Evolutionary conservation across 2,329 filamentous ascomycete species (phyloP).

Genomic region (Elsinoe arachidis): DNA sequence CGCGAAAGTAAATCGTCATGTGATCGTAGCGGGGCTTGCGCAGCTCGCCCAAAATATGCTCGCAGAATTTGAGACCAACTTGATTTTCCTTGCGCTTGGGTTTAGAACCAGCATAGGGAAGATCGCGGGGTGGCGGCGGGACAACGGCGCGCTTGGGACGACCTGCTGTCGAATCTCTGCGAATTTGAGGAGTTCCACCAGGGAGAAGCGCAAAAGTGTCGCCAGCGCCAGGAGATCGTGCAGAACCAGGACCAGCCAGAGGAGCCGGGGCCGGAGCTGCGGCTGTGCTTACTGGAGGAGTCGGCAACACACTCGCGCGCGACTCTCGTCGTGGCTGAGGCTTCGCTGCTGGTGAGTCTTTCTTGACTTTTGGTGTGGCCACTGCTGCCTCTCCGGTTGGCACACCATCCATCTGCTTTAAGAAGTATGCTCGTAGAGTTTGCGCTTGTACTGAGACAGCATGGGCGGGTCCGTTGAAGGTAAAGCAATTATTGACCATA

Average conservation of each 20-base stretch:
- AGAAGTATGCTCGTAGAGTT: constrained; percentile 50
- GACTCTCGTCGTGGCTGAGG: constrained; percentile 27
- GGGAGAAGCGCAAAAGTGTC: constrained; percentile 68
- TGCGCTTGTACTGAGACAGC: constrained; percentile 61
- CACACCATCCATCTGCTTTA: constrained; percentile 52
- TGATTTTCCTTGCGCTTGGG: constrained; percentile 86
- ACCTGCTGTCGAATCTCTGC: constrained; percentile 74
- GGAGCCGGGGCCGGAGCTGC: constrained; percentile 23
- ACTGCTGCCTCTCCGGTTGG: constrained; percentile 50
- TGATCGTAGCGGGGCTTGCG: constrained; percentile 61
- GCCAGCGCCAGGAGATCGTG: constrained; percentile 39
- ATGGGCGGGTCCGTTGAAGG: constrained; percentile 77
- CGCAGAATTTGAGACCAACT: constrained; percentile 82
- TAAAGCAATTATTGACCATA: constrained; percentile 68
- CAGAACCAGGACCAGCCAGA: constrained; percentile 34
- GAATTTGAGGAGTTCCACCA: constrained; percentile 70
- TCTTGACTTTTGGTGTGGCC: constrained; percentile 48
- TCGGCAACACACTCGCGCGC: constrained; percentile 17
- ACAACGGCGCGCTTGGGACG: constrained; percentile 91
- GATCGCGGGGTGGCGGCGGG: constrained; percentile 78
- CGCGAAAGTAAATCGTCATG: constrained; percentile 65
- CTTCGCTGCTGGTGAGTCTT: constrained; percentile 30
- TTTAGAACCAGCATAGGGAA: constrained; percentile 75
- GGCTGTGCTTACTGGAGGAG: constrained; percentile 29
- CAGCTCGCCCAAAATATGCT: constrained; percentile 70